These are phyloP conservation scores for Parmelia sp. DNA, from an alignment of 495 filamentous ascomycete genomes.

Conservation along the genomic window DNA sequence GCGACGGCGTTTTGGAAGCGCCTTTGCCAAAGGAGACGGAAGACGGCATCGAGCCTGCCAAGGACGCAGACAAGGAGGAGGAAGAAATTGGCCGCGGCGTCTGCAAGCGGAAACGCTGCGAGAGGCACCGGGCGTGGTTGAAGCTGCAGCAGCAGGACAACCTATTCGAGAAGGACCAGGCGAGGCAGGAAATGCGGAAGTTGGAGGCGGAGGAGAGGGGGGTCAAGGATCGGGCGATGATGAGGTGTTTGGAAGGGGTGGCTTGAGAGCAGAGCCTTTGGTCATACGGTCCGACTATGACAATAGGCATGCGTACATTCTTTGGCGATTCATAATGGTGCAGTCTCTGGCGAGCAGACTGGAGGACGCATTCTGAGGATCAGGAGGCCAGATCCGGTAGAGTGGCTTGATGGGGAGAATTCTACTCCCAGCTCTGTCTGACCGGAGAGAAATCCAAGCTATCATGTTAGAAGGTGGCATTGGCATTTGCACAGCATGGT, in stretches of 20 bases:
- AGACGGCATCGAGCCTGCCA: slow-evolving; percentile 14
- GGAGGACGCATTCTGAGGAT: no score
- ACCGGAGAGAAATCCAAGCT: no score
- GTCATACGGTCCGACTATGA: not conserved
- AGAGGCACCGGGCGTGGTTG: slow-evolving; percentile 47
- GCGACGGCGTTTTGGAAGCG: slow-evolving; percentile 36
- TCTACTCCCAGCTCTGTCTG: no score
- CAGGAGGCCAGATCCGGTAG: no score
- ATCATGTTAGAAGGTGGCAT: no score
- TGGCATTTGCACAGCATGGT: no score
- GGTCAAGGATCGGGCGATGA: slow-evolving; percentile 42
- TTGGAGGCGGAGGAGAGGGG: slow-evolving; percentile 44
- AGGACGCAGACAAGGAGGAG: slow-evolving; percentile 28
- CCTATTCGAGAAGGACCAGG: slow-evolving; percentile 41
- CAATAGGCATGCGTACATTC: not conserved
- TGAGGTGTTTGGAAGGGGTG: slow-evolving; percentile 38
- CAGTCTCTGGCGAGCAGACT: no score
- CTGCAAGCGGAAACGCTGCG: slow-evolving; percentile 49
- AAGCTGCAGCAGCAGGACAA: slow-evolving; percentile 48
- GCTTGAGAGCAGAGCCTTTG: not conserved
- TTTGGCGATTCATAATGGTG: no score
- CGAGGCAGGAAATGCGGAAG: slow-evolving; percentile 35
- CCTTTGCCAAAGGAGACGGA: slow-evolving; percentile 3
- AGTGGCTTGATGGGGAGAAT: no score
- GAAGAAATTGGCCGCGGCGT: slow-evolving; percentile 39